Evolutionary conservation across 2,329 filamentous ascomycete genomes (phyloP).

Genomic region (Xylaria sp.): DNA sequence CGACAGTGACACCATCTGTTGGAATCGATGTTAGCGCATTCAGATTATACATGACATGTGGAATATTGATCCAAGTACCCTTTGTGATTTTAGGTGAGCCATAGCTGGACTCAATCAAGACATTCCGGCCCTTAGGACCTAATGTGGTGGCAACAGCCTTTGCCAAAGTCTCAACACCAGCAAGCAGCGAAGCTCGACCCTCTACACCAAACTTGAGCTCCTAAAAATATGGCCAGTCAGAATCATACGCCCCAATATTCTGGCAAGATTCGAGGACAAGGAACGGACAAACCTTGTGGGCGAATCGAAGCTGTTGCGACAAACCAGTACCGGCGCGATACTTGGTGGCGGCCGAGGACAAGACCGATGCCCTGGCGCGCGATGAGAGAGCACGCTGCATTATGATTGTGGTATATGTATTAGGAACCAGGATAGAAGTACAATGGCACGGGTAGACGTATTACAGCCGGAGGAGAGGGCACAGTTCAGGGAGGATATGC

Average conservation of each 20-base stretch:
- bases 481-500: slow-evolving; percentile 15
- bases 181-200: slow-evolving; percentile 85
- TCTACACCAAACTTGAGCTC: slow-evolving; percentile 99
- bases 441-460: slow-evolving; percentile 39
- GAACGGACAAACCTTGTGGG: slow-evolving; percentile 81
- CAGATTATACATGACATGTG: background rate
- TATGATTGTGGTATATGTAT: slow-evolving; percentile 54
- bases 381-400: slow-evolving; percentile 98
- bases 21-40: slow-evolving; percentile 37
- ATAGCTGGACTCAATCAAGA: slow-evolving; percentile 97
- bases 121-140: slow-evolving; percentile 97
- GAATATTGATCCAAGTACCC: slow-evolving; percentile 66
- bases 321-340: slow-evolving; percentile 72
- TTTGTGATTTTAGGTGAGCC: slow-evolving; percentile 99
- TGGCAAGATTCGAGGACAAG: background rate
- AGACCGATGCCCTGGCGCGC: slow-evolving; percentile 80
- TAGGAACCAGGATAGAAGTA: slow-evolving; percentile 46
- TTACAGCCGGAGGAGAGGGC: slow-evolving; percentile 36
- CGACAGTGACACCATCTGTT: slow-evolving; percentile 86
- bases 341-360: slow-evolving; percentile 73
- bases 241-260: background rate
- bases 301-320: slow-evolving; percentile 92
- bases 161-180: slow-evolving; percentile 95
- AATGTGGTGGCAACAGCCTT: slow-evolving; percentile 96
- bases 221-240: slow-evolving; percentile 57